These are phyloP conservation scores for Rhizopus stolonifer DNA, from an alignment of 371 early-diverging fungal species.

Conservation along the genomic window DNA sequence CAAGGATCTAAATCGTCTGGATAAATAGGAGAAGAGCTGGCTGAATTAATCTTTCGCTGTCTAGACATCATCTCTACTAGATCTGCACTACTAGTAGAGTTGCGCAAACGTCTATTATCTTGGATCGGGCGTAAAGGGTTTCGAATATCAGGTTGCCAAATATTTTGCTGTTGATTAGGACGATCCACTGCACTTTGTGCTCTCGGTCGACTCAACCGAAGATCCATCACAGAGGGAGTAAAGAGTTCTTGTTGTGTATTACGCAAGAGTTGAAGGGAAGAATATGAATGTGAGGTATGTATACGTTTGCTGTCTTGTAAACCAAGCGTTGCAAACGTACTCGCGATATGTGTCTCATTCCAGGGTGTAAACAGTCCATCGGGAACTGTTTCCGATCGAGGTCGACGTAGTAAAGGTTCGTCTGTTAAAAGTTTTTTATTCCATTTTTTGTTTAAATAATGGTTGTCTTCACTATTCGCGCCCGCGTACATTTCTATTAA, in stretches of 20 bases:
- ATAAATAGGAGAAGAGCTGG: background rate
- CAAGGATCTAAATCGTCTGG: background rate
- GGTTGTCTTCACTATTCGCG: too few species aligned
- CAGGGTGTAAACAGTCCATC: too few species aligned
- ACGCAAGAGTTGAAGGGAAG: slow-evolving; percentile 26
- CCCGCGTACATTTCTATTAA: too few species aligned
- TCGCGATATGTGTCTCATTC: slow-evolving; percentile 43
- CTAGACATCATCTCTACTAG: slow-evolving; percentile 39
- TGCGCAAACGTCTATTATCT: slow-evolving; percentile 17
- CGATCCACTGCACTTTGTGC: slow-evolving; percentile 52
- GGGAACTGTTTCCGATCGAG: slow-evolving; percentile 61
- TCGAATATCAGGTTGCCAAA: slow-evolving; percentile 1
- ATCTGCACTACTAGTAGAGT: slow-evolving; percentile 42
- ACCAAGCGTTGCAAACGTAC: slow-evolving; percentile 70
- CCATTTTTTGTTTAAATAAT: too few species aligned
- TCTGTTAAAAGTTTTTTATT: too few species aligned
- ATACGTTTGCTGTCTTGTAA: slow-evolving; percentile 48
- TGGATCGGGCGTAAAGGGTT: too few species aligned
- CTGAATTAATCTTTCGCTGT: slow-evolving; percentile 21
- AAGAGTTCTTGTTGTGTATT: background rate
- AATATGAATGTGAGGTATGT: slow-evolving; percentile 31
- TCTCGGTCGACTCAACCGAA: slow-evolving; percentile 38
- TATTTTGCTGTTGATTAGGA: slow-evolving; percentile 4
- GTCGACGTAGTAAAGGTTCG: slow-evolving; percentile 34
- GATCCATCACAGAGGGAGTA: background rate